These are phyloP conservation scores for Acidiella bohemica DNA, from an alignment of 495 filamentous ascomycete genomes.

Conservation along the genomic window DNA sequence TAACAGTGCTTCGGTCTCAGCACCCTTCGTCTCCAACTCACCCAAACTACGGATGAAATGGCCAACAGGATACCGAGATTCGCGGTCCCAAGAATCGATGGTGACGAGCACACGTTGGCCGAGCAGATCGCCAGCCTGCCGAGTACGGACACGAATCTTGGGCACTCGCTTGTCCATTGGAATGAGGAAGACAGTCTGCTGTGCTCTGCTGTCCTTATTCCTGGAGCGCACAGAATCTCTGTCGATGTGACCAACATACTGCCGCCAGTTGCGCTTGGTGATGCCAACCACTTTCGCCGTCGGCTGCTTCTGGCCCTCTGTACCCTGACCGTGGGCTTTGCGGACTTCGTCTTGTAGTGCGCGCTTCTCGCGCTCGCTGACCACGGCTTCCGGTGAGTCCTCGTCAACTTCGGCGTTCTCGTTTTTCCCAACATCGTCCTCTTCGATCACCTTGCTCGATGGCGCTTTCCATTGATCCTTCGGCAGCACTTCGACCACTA, in stretches of 20 bases:
- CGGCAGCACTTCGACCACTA: slow-evolving; percentile 83
- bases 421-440: slow-evolving; percentile 81
- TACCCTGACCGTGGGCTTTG: slow-evolving; percentile 62
- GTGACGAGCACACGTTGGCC: slow-evolving; percentile 90
- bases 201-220: slow-evolving; percentile 57
- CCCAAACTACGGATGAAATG: slow-evolving; percentile 90
- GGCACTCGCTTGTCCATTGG: slow-evolving; percentile 97
- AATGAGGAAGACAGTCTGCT: slow-evolving; percentile 84
- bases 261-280: slow-evolving; percentile 89
- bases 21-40: slow-evolving; percentile 85
- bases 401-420: slow-evolving; percentile 81
- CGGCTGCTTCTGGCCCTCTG: slow-evolving; percentile 71
- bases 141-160: slow-evolving; percentile 83
- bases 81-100: slow-evolving; percentile 88
- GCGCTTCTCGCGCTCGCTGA: slow-evolving; percentile 72
- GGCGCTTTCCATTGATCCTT: slow-evolving; percentile 94
- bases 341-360: slow-evolving; percentile 83
- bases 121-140: slow-evolving; percentile 73
- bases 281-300: slow-evolving; percentile 88
- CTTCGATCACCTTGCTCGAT: slow-evolving; percentile 87
- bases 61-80: slow-evolving; percentile 80
- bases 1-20: slow-evolving; percentile 87
- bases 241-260: slow-evolving; percentile 93
- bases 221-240: slow-evolving; percentile 63
- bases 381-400: slow-evolving; percentile 44